phyloP scores from a whole-genome alignment of 257 asterid species.

The Nicotiana undulata region DNA sequence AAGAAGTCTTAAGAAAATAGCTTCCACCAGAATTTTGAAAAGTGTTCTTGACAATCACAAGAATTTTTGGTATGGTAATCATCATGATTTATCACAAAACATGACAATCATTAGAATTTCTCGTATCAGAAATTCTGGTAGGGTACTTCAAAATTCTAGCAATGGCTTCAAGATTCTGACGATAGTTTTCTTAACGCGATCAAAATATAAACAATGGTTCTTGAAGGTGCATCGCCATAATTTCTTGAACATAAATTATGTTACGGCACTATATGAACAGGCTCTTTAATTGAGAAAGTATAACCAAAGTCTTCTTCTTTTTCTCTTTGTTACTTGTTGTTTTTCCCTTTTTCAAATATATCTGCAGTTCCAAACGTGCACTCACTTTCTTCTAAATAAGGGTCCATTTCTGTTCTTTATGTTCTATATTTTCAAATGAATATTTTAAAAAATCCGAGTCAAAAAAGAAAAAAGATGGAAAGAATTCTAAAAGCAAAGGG shows the following conservation, averaged over 20 bases:
- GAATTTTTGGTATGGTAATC: too few species aligned
- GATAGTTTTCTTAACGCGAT: too few species aligned
- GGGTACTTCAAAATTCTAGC: too few species aligned
- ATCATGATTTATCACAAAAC: too few species aligned
- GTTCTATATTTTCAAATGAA: neutral
- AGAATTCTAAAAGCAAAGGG: neutral
- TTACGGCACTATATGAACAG: neutral
- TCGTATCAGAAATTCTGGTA: too few species aligned
- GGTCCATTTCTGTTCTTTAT: neutral
- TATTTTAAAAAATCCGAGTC: neutral
- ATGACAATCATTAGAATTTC: too few species aligned
- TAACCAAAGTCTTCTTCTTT: neutral
- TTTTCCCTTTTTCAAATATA: neutral
- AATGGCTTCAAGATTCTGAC: too few species aligned
- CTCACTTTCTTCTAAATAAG: neutral
- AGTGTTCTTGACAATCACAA: too few species aligned
- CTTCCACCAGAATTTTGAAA: too few species aligned
- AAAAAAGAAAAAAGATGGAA: neutral
- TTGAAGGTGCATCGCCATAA: too few species aligned
- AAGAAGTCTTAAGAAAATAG: too few species aligned
- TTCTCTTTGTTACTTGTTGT: neutral
- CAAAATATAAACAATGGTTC: too few species aligned
- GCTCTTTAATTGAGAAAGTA: neutral
- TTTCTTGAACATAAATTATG: neutral
- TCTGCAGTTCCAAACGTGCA: neutral